Conservation (phyloP, 768 basidiomycete species). For the Boletus edulis region DNA sequence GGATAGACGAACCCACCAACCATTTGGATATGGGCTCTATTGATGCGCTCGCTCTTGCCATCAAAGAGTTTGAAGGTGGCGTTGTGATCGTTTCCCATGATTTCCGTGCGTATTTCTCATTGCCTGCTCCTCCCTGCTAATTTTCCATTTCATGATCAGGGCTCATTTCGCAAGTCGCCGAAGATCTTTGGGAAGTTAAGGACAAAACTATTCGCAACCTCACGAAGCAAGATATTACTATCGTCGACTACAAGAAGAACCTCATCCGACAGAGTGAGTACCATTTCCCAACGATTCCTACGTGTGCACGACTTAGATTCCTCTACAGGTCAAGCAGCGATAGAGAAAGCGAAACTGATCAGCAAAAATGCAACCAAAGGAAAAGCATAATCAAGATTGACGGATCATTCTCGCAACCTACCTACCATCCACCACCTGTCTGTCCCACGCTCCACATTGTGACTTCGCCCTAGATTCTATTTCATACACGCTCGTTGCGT, state of each 20-base stretch:
- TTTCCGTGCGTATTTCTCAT: constrained; percentile 69
- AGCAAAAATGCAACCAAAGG: constrained; percentile 77
- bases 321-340: constrained; percentile 66
- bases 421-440: constrained; percentile 5
- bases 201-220: constrained; percentile 91
- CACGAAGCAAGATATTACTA: constrained; percentile 86
- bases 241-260: constrained; percentile 90
- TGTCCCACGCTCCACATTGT: constrained; percentile 5
- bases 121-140: constrained; percentile 9
- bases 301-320: not conserved
- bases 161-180: constrained; percentile 95
- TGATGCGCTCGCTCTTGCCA: constrained; percentile 91
- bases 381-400: constrained; percentile 45
- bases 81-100: constrained; percentile 99
- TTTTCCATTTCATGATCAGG: constrained; percentile 41
- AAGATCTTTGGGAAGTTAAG: constrained; percentile 99
- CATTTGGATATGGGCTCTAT: constrained; percentile 98
- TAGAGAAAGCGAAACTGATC: constrained; percentile 93
- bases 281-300: not conserved
- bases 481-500: constrained; percentile 12
- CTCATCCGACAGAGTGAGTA: constrained; percentile 73
- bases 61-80: constrained; percentile 96
- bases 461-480: constrained; percentile 11
- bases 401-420: not conserved
- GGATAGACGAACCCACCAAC: constrained; percentile 88